Percentiles rank a stretch among this genome's conserved stretches.
These are phyloP conservation scores for Petasospora rhodanensis DNA, from an alignment of 1,139 yeast genomes.

Conservation along the genomic window DNA sequence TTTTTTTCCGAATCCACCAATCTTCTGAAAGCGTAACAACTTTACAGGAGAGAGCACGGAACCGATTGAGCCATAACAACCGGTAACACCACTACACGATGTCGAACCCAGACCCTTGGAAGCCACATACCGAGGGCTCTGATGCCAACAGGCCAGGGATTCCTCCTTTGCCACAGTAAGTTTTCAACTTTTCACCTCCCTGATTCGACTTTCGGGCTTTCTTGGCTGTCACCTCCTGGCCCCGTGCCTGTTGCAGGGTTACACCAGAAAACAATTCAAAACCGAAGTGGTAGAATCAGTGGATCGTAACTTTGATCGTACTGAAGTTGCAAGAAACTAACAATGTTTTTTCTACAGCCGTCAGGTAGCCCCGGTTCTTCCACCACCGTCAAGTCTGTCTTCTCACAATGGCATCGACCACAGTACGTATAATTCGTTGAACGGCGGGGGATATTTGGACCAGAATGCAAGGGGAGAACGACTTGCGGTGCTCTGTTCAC, in stretches of 20 bases:
- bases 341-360: conserved; percentile 19
- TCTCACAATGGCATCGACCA: conserved; percentile 22
- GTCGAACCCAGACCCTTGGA: conserved; percentile 14
- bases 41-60: conserved; percentile 2
- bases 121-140: conserved; percentile 8
- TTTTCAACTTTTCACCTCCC: conserved; percentile 1
- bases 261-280: neutral
- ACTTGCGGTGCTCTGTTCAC: too few species aligned
- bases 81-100: conserved; percentile 1
- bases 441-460: too few species aligned
- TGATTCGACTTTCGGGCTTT: neutral
- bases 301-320: too few species aligned
- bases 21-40: too few species aligned
- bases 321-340: too few species aligned
- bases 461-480: too few species aligned
- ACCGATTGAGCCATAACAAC: neutral
- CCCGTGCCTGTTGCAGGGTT: too few species aligned
- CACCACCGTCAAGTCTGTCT: conserved; percentile 27
- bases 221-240: too few species aligned
- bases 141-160: conserved; percentile 16
- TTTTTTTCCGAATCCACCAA: too few species aligned
- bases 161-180: conserved; percentile 25
- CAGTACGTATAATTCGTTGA: conserved; percentile 23
- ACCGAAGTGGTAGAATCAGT: neutral
- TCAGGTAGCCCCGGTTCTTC: conserved; percentile 30